phyloP scores from a whole-genome alignment of 192 early-diverging fungal species.

The Coemansia sp. region DNA sequence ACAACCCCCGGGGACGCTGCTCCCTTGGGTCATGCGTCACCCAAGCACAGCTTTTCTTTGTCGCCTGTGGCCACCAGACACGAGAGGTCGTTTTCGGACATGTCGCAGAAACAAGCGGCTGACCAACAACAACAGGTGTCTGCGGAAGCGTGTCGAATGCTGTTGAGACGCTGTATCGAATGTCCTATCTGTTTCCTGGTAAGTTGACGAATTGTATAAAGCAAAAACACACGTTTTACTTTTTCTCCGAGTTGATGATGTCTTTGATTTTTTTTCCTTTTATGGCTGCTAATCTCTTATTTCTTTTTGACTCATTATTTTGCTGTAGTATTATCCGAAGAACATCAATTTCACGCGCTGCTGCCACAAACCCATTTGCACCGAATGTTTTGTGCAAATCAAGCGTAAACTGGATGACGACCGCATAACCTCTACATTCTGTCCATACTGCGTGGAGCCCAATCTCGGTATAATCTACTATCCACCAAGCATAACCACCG shows the following conservation, averaged over 20 bases:
- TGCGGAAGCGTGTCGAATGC: slow-evolving; percentile 17
- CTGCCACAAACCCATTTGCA: slow-evolving; percentile 95
- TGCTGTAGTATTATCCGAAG: slow-evolving; percentile 70
- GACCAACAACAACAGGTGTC: slow-evolving; percentile 6
- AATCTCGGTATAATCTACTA: slow-evolving; percentile 84
- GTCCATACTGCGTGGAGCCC: slow-evolving; percentile 87
- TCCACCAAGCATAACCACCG: slow-evolving; percentile 20
- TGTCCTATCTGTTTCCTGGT: slow-evolving; percentile 92
- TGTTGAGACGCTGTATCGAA: slow-evolving; percentile 65
- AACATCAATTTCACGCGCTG: slow-evolving; percentile 93
- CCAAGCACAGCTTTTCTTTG: slow-evolving; percentile 11
- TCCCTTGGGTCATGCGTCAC: background rate
- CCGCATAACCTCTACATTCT: slow-evolving; percentile 65
- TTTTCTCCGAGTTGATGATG: too few species aligned
- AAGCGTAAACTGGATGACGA: slow-evolving; percentile 75
- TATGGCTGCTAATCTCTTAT: too few species aligned
- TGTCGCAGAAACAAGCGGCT: background rate
- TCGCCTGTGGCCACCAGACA: slow-evolving; percentile 21
- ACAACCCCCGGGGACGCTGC: background rate
- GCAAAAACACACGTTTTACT: too few species aligned
- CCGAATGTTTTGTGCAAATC: slow-evolving; percentile 97
- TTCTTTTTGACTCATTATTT: too few species aligned
- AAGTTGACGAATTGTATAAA: too few species aligned
- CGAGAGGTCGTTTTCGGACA: slow-evolving; percentile 37
- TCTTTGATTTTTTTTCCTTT: too few species aligned